Evolutionary conservation across 345 rosid species (phyloP).

Genomic region (Noccaea caerulescens): DNA sequence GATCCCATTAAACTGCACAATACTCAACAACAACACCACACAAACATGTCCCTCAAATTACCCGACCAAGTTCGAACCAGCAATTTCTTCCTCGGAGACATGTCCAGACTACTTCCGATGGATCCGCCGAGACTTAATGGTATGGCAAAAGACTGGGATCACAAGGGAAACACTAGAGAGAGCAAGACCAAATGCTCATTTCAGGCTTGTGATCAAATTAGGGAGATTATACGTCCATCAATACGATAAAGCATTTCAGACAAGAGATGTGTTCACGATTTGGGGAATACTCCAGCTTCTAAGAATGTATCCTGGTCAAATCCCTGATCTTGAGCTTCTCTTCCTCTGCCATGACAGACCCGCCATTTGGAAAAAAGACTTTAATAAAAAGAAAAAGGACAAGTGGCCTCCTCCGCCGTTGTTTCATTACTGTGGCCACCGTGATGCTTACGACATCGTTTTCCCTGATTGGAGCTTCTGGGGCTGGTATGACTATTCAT

Average conservation of each 20-base stretch:
- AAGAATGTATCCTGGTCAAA: constrained; percentile 64
- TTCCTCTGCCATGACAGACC: constrained; percentile 57
- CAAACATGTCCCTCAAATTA: constrained; percentile 45
- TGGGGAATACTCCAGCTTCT: constrained; percentile 82
- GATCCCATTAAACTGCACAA: constrained; percentile 45
- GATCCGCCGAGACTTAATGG: constrained; percentile 62
- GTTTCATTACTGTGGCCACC: constrained; percentile 65
- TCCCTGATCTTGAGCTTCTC: constrained; percentile 70
- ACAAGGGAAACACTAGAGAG: constrained; percentile 56
- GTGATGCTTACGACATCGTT: constrained; percentile 52
- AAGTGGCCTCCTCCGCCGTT: constrained; percentile 58
- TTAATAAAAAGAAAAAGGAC: constrained; percentile 32
- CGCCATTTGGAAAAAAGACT: constrained; percentile 41
- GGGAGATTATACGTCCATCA: constrained; percentile 58
- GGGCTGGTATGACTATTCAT: constrained; percentile 54
- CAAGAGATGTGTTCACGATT: constrained; percentile 64
- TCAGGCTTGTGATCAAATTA: constrained; percentile 53
- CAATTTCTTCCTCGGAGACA: constrained; percentile 22
- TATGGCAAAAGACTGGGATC: constrained; percentile 60
- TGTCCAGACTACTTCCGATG: constrained; percentile 76
- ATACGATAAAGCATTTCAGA: constrained; percentile 50
- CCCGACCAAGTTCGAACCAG: constrained; percentile 24
- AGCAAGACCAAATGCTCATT: constrained; percentile 48
- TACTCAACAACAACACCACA: constrained; percentile 4
- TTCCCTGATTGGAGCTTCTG: constrained; percentile 84